These are phyloP conservation scores for Citrus trifoliata DNA, from an alignment of 345 rosid species.

Conservation along the genomic window DNA sequence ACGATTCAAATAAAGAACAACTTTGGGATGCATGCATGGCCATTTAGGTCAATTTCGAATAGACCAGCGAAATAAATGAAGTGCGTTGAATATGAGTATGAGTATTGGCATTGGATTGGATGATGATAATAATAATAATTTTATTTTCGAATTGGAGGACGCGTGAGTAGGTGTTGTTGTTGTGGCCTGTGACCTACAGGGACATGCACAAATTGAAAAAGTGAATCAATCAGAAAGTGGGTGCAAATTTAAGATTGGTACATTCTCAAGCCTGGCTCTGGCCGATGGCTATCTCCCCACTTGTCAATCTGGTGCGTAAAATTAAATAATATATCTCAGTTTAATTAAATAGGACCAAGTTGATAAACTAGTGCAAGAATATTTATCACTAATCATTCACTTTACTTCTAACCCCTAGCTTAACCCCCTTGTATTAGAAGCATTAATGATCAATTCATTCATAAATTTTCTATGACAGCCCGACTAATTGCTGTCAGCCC, in stretches of 20 bases:
- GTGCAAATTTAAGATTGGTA: not conserved
- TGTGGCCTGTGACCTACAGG: too few species aligned
- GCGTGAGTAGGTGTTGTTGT: too few species aligned
- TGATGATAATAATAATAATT: too few species aligned
- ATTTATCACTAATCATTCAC: not conserved
- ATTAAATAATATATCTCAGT: too few species aligned
- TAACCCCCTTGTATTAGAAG: not conserved
- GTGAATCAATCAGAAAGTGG: not conserved
- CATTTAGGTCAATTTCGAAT: not conserved
- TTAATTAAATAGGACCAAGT: not conserved
- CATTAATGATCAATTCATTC: too few species aligned
- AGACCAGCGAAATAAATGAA: not conserved
- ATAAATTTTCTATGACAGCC: not conserved
- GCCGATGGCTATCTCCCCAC: not conserved
- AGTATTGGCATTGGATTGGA: not conserved
- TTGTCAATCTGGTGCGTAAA: not conserved
- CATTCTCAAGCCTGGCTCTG: too few species aligned
- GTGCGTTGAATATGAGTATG: slow-evolving; percentile 18
- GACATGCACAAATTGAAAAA: too few species aligned
- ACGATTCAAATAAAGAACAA: not conserved
- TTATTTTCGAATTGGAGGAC: too few species aligned
- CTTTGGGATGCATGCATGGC: slow-evolving; percentile 8
- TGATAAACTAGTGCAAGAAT: not conserved
- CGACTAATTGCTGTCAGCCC: not conserved
- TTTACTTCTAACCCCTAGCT: not conserved